Evolutionary conservation across 768 basidiomycete genomes (phyloP).

Genomic region (Hirschioporus abietinus): DNA sequence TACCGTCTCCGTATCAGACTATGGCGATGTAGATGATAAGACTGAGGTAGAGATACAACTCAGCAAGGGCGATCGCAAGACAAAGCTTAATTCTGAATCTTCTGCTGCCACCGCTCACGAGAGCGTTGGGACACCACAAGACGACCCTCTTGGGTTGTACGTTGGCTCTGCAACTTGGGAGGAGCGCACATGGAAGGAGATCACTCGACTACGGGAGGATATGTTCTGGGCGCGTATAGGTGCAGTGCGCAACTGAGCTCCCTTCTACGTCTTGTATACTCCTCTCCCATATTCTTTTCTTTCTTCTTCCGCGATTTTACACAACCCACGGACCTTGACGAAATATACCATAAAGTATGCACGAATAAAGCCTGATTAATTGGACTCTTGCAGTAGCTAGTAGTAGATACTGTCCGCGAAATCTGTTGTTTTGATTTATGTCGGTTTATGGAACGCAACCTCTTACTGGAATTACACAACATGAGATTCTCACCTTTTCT

Average conservation of each 20-base stretch:
- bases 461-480: not conserved
- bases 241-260: slow-evolving; percentile 25
- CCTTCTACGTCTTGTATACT: not conserved
- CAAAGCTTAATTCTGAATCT: not conserved
- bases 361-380: not conserved
- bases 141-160: slow-evolving; percentile 27
- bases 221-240: slow-evolving; percentile 87
- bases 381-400: not conserved
- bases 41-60: slow-evolving; percentile 1
- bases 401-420: not conserved
- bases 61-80: not conserved
- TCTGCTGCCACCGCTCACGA: not conserved
- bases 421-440: not conserved
- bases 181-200: slow-evolving; percentile 79
- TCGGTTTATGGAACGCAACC: not conserved
- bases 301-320: not conserved
- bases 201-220: slow-evolving; percentile 66
- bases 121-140: not conserved
- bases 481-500: no score
- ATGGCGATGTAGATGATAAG: not conserved
- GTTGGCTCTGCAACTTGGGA: slow-evolving; percentile 76
- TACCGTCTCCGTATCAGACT: not conserved
- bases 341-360: not conserved
- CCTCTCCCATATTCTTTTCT: not conserved
- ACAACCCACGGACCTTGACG: not conserved